These are phyloP conservation scores for Phytophthora rubi DNA, from an alignment of 352 stramenopile genomes.

Conservation along the genomic window DNA sequence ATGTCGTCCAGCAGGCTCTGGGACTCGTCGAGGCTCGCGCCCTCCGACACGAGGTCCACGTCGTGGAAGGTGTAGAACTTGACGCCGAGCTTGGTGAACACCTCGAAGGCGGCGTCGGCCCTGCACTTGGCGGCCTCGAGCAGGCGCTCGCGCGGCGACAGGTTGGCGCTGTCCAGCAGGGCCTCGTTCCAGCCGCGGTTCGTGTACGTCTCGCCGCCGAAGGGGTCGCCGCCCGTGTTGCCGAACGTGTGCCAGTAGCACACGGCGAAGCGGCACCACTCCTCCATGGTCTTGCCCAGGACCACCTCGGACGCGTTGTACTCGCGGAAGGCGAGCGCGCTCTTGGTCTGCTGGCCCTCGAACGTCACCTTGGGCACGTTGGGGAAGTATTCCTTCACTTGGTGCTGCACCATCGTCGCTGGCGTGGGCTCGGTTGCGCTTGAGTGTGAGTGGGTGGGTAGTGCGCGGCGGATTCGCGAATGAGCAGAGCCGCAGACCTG, in stretches of 20 bases:
- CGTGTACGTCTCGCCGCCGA: constrained; percentile 44
- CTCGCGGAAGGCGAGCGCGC: constrained; percentile 72
- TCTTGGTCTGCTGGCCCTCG: constrained; percentile 50
- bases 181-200: constrained; percentile 51
- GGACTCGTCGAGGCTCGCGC: constrained; percentile 52
- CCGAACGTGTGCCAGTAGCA: constrained; percentile 72
- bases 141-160: constrained; percentile 51
- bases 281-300: constrained; percentile 78
- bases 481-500: constrained; percentile 13
- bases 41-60: constrained; percentile 77
- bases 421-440: constrained; percentile 11
- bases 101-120: constrained; percentile 86
- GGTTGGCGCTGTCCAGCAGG: constrained; percentile 24
- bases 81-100: constrained; percentile 87
- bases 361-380: constrained; percentile 67
- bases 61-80: constrained; percentile 91
- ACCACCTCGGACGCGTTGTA: constrained; percentile 84
- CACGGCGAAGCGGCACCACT: constrained; percentile 67
- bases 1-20: constrained; percentile 46
- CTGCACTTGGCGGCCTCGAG: constrained; percentile 78
- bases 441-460: constrained; percentile 8
- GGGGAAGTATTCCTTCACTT: constrained; percentile 62
- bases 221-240: constrained; percentile 41
- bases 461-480: constrained; percentile 22
- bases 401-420: constrained; percentile 34